These are phyloP conservation scores for Mycena chlorophos DNA, from an alignment of 768 basidiomycete genomes.

Conservation along the genomic window DNA sequence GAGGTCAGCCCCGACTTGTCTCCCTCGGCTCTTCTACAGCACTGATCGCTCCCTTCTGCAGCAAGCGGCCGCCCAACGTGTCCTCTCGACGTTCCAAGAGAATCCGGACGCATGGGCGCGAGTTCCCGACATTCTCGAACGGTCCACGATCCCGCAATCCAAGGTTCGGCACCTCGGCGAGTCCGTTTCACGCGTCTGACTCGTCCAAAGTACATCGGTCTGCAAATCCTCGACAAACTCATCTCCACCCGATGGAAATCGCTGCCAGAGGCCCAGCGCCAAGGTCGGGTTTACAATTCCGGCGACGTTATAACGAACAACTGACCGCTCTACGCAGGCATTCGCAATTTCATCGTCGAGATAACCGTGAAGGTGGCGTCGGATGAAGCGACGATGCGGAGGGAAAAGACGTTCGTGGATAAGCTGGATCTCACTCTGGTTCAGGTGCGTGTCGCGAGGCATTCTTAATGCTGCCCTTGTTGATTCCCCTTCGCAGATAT, in stretches of 20 bases:
- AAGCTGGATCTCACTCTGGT: conserved; percentile 97
- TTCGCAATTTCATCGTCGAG: conserved; percentile 94
- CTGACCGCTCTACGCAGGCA: conserved; percentile 61
- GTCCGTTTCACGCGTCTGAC: conserved; percentile 16
- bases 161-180: conserved; percentile 54
- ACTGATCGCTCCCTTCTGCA: conserved; percentile 38
- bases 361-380: conserved; percentile 91
- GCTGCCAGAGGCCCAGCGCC: conserved; percentile 88
- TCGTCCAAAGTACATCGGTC: conserved; percentile 78
- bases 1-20: conserved; percentile 57
- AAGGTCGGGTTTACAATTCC: conserved; percentile 51
- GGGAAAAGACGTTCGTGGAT: conserved; percentile 93
- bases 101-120: conserved; percentile 96
- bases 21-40: conserved; percentile 22
- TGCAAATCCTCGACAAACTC: conserved; percentile 95
- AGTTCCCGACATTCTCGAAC: conserved; percentile 91
- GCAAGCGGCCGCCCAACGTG: conserved; percentile 95
- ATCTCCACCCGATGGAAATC: conserved; percentile 96
- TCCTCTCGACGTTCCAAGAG: conserved; percentile 84
- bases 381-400: conserved; percentile 83
- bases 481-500: conserved; percentile 57
- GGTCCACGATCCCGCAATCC: conserved; percentile 79
- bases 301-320: conserved; percentile 3
- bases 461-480: conserved; percentile 13
- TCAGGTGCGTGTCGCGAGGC: conserved; percentile 58